phyloP scores from a whole-genome alignment of 805 yeast genomes.

The Saccharomycopsis javanensis region DNA sequence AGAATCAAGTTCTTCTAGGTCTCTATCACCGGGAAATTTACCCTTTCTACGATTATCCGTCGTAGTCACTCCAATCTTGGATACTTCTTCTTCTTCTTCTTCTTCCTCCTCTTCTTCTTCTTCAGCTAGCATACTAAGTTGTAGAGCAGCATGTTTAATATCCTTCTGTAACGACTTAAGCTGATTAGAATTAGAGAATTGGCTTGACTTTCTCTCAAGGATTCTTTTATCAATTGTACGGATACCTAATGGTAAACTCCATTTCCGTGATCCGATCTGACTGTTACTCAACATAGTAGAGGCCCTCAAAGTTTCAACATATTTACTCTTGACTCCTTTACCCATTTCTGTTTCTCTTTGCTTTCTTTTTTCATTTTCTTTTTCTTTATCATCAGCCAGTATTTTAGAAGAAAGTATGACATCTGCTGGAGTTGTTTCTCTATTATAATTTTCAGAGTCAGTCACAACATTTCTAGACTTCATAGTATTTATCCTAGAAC shows the following conservation, averaged over 20 bases:
- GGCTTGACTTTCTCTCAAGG: constrained; percentile 3
- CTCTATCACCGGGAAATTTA: background rate
- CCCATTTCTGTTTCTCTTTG: background rate
- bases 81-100: constrained; percentile 7
- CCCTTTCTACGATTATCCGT: background rate
- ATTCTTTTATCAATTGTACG: constrained; percentile 6
- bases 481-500: background rate
- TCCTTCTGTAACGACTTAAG: constrained; percentile 1
- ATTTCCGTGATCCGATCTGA: constrained; percentile 2
- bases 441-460: background rate
- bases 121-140: constrained; percentile 10
- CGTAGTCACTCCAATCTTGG: background rate
- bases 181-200: background rate
- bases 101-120: constrained; percentile 15
- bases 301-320: constrained; percentile 15
- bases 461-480: background rate
- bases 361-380: background rate
- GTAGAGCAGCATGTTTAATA: constrained; percentile 17
- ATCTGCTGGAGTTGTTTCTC: background rate
- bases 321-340: background rate
- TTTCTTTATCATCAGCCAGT: background rate
- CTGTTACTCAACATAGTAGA: constrained; percentile 13
- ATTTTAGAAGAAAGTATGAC: background rate
- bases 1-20: background rate
- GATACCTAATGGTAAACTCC: constrained; percentile 18